phyloP scores from a whole-genome alignment of 139 green algal species.

The Tetraselmis striata region DNA sequence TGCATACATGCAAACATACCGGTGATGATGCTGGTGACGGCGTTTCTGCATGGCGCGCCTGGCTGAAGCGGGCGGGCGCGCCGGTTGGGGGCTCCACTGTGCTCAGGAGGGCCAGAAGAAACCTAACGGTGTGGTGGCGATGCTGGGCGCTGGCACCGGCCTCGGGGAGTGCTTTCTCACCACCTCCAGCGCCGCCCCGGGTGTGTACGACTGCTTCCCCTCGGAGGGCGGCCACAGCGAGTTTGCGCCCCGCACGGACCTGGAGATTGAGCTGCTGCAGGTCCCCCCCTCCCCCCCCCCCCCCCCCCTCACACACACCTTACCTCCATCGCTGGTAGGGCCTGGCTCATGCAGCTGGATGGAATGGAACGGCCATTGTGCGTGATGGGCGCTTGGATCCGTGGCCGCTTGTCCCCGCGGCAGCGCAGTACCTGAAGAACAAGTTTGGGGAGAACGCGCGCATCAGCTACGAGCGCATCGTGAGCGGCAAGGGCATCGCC shows the following conservation, averaged over 20 bases:
- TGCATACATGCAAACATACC: too few relatives aligned
- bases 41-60: too few relatives aligned
- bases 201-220: conserved; percentile 6
- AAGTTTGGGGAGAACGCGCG: not conserved
- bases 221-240: conserved; percentile 10
- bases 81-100: too few relatives aligned
- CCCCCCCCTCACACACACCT: too few relatives aligned
- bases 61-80: too few relatives aligned
- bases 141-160: conserved; percentile 5
- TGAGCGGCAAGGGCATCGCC: conserved; percentile 8
- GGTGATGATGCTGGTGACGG: too few relatives aligned
- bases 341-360: too few relatives aligned
- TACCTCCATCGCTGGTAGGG: too few relatives aligned
- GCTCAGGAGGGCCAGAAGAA: not conserved
- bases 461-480: conserved; percentile 16
- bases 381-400: too few relatives aligned
- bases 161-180: not conserved
- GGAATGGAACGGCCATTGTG: too few relatives aligned
- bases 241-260: conserved; percentile 9
- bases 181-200: not conserved
- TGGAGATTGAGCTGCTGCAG: conserved; percentile 12
- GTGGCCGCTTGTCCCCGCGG: too few relatives aligned
- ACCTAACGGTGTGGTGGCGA: not conserved
- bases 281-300: too few relatives aligned
- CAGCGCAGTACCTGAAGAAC: conserved; percentile 1